These are phyloP conservation scores for Nectriaceae sp. DNA, from an alignment of 2,329 filamentous ascomycete genomes.

Conservation along the genomic window DNA sequence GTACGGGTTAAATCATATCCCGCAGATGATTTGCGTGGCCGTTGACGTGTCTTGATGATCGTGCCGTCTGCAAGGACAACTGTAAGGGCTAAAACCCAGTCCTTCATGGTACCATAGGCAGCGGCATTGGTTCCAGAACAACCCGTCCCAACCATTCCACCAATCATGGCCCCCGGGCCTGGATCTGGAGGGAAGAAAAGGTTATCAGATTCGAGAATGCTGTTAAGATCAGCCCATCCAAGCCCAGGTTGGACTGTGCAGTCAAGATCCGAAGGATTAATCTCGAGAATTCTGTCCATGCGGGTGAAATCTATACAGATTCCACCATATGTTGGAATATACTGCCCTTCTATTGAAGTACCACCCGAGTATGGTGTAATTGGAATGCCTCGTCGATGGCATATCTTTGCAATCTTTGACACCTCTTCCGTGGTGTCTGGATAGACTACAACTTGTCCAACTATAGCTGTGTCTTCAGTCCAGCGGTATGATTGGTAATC, in stretches of 20 bases:
- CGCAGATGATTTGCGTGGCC: slow-evolving; percentile 76
- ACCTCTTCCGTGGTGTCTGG: slow-evolving; percentile 75
- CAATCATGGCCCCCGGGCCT: slow-evolving; percentile 81
- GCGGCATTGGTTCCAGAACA: slow-evolving; percentile 78
- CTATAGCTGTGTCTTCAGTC: slow-evolving; percentile 1
- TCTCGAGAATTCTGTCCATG: slow-evolving; percentile 70
- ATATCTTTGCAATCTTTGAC: slow-evolving; percentile 73
- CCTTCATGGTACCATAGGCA: slow-evolving; percentile 84
- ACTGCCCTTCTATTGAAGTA: slow-evolving; percentile 78
- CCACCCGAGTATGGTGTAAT: slow-evolving; percentile 77
- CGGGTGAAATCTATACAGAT: slow-evolving; percentile 75
- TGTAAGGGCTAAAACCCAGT: slow-evolving; percentile 81
- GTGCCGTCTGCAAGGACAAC: slow-evolving; percentile 83
- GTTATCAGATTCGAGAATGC: slow-evolving; percentile 64
- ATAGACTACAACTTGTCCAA: slow-evolving; percentile 53
- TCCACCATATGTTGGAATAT: slow-evolving; percentile 70
- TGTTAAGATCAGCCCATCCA: slow-evolving; percentile 78
- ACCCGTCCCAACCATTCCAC: slow-evolving; percentile 73
- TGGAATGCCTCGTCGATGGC: slow-evolving; percentile 68
- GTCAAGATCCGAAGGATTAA: slow-evolving; percentile 70
- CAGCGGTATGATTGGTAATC: slow-evolving; percentile 18
- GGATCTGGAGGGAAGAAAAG: slow-evolving; percentile 87
- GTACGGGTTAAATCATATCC: slow-evolving; percentile 81
- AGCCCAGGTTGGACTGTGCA: slow-evolving; percentile 72
- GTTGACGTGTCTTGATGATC: slow-evolving; percentile 75